Percentiles rank a stretch among this genome's conserved stretches.
These are phyloP conservation scores for Phytophthora pluvialis DNA, from an alignment of 352 stramenopile genomes.

Conservation along the genomic window DNA sequence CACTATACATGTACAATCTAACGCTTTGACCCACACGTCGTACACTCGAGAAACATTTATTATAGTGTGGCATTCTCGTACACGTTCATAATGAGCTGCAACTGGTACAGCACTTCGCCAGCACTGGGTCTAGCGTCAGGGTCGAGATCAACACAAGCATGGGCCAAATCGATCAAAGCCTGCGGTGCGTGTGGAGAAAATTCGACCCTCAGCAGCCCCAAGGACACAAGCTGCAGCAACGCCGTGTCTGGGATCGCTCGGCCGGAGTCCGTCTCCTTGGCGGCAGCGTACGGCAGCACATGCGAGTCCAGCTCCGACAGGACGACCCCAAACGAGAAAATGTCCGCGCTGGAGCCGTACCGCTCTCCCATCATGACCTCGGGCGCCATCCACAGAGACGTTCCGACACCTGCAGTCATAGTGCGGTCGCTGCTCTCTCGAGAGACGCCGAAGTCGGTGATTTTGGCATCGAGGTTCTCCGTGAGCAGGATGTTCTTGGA, in stretches of 20 bases:
- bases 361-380: constrained; percentile 54
- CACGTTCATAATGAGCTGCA: constrained; percentile 46
- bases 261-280: constrained; percentile 31
- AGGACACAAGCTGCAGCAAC: constrained; percentile 53
- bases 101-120: constrained; percentile 40
- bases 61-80: constrained; percentile 36
- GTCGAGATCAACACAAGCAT: constrained; percentile 44
- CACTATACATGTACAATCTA: no score
- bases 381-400: constrained; percentile 52
- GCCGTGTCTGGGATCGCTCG: constrained; percentile 36
- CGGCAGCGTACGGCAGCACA: constrained; percentile 29
- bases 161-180: constrained; percentile 34
- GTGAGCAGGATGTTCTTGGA: constrained; percentile 64
- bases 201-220: constrained; percentile 39
- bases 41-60: constrained; percentile 5
- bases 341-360: constrained; percentile 49
- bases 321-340: constrained; percentile 61
- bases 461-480: constrained; percentile 35
- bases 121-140: constrained; percentile 42
- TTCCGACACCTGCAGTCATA: constrained; percentile 47
- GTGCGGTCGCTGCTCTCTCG: constrained; percentile 36
- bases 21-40: neutral
- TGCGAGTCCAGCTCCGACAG: constrained; percentile 55
- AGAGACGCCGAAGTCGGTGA: constrained; percentile 60
- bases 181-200: constrained; percentile 42